Evolutionary conservation across 805 yeast species (phyloP), one percentile per base, ranked within the genome.

Genomic region (Yamadazyma olivae): DNA sequence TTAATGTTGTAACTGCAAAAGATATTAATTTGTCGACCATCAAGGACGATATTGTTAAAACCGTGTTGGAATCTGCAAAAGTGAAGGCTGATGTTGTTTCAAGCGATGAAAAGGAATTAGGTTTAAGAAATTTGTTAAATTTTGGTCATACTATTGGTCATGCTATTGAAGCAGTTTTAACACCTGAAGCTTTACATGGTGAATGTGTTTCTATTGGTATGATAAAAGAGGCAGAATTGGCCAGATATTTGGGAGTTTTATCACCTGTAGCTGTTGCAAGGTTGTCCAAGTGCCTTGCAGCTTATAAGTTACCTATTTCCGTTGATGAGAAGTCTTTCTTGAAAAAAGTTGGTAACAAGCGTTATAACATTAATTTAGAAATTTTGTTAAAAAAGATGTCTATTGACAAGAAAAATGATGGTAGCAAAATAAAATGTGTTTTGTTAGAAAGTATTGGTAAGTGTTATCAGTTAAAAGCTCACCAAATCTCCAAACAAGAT

Each of bases 181-280:
- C 98, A 3, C 99, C 99, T 6, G 88, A 90, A 59, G 93, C 95
- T 17, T 73, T 93, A 30, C 99, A 93, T 54, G 99, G 99, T 41
- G 99, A 93, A 64, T 93, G 99, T 74, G 99, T 93, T n/a, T 75
- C 98, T n/a, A 75, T 93, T 42, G 99, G 99, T 45, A 84, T 89
- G 75, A 81, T 93, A 22, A 75, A 81, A 52, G 99, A 93, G 61
- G 98, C 98, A 4, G 99, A 93, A 61, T 72, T 93, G 45, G 75
- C 96, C n/a, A 78, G 99, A 54, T 88, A 87, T 59, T 70, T 86
- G 52, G 97, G 97, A 17, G 76, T 87, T 35, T 67, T 93, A 46
- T 77, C 95, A 1, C 93, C 98, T 3, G 91, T 88, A 3, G 96
- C 95, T 2, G 98, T 93, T 17, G 90, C 97, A 2, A 77, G 99